A percentile compares a stretch with the other conserved stretches of the same genome.
phyloP scores from a whole-genome alignment of 805 yeast genomes.

The Spathaspora boniae region DNA sequence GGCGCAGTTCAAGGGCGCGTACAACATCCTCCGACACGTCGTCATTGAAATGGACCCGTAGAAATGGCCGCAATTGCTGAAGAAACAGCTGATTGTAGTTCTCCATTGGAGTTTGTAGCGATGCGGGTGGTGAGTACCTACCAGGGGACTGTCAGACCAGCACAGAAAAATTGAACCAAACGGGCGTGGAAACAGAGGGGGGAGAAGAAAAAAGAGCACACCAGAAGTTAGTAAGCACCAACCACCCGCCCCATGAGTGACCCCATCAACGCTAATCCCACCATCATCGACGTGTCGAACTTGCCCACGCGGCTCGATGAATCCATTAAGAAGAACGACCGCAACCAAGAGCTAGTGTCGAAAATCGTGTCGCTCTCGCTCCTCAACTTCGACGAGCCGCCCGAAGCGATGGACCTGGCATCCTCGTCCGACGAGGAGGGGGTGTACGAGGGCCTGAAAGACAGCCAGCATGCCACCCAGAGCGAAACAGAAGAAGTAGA shows the following conservation, averaged over 20 bases:
- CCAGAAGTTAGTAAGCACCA: no score
- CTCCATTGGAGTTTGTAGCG: no score
- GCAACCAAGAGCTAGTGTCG: slow-evolving; percentile 19
- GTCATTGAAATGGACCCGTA: slow-evolving; percentile 13
- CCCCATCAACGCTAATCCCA: slow-evolving; percentile 88
- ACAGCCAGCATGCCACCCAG: no score
- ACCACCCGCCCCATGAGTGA: no score
- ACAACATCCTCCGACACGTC: slow-evolving; percentile 1
- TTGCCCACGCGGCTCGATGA: slow-evolving; percentile 63
- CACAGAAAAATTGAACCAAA: no score
- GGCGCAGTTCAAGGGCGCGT: slow-evolving; percentile 6
- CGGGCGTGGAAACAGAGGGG: no score
- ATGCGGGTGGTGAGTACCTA: no score
- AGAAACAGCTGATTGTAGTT: slow-evolving; percentile 23
- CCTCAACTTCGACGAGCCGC: slow-evolving; percentile 4
- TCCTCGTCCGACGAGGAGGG: slow-evolving; percentile 17
- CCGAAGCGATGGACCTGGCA: slow-evolving; percentile 18
- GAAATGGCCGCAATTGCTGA: slow-evolving; percentile 36
- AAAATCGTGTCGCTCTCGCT: slow-evolving; percentile 33
- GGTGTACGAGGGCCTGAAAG: slow-evolving; percentile 16
- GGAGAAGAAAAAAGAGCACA: no score
- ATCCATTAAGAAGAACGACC: slow-evolving; percentile 9
- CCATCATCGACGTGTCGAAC: slow-evolving; percentile 67
- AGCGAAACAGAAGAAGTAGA: slow-evolving; percentile 34
- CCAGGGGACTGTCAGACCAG: no score